Base-by-base conservation (phyloP, 768 basidiomycete genomes). In the Mycena galericulata region DNA sequence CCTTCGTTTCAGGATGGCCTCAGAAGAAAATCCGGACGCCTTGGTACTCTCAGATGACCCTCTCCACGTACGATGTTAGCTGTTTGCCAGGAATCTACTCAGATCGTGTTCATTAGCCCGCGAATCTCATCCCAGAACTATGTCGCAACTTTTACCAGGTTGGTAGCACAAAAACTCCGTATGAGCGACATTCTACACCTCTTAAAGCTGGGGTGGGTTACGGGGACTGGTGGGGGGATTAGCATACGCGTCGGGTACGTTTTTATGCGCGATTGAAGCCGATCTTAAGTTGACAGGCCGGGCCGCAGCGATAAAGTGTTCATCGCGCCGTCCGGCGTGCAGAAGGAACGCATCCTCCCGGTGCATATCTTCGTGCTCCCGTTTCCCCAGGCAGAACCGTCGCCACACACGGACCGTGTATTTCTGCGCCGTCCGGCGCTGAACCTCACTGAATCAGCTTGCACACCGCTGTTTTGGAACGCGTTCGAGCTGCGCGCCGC, bases 381-480 rank as follows among this genome's bases (percentile, higher is more conserved):
- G 0, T 96, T 88, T 74, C 92, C 92, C 0, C 91, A 91, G 75
- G 77, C 84, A 1, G 78, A 83, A 5, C 83, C 88, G 2, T 86
- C 89, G 40, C 90, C 88, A 1, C 86, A 90, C 69, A 83, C 88
- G 12, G 90, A 93, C 75, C 87, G 94, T 58, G 83, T 90, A 60
- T 95, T 95, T 78, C 87, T 96, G 56, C 88, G 95, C 57, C 89
- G 90, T 29, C 94, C 95, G 12, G 81, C 83, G 14, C 77, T 83
- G 68, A 87, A 89, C 65, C 84, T 96, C 67, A 95, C 93, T 73
- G 94, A 96, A 74, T 93, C 92, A 1, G 92, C 92, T 0, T 96
- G 95, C 77, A 96, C 95, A 0, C 95, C 95, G 15, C 82, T 96
- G 18, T 97, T 97, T 83, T 96, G 93, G 93, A 95, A 95, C 75